These are phyloP conservation scores for Coleophoma cylindrospora DNA, from an alignment of 2,329 filamentous ascomycete species.

Conservation along the genomic window DNA sequence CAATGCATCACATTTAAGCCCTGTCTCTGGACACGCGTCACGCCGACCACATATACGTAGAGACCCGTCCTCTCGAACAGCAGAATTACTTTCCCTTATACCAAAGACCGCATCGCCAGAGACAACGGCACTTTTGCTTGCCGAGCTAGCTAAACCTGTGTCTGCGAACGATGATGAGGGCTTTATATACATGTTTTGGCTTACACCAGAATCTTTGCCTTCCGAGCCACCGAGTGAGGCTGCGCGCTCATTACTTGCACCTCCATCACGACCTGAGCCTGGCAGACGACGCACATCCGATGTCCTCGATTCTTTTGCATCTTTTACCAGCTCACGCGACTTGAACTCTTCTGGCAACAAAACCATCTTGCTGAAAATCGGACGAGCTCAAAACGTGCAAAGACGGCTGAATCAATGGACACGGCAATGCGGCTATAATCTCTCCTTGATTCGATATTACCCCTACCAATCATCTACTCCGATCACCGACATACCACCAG, in stretches of 20 bases:
- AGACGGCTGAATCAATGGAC: slow-evolving; percentile 90
- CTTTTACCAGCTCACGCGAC: slow-evolving; percentile 17
- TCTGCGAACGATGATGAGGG: slow-evolving; percentile 74
- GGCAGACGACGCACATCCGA: slow-evolving; percentile 44
- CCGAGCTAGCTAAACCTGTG: slow-evolving; percentile 72
- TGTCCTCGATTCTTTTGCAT: slow-evolving; percentile 46
- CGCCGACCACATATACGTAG: slow-evolving; percentile 18
- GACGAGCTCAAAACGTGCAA: slow-evolving; percentile 75
- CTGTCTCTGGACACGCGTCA: slow-evolving; percentile 2
- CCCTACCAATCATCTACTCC: slow-evolving; percentile 54
- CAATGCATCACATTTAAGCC: slow-evolving; percentile 1
- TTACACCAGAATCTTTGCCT: slow-evolving; percentile 62
- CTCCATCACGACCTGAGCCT: slow-evolving; percentile 34
- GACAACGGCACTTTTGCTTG: slow-evolving; percentile 64
- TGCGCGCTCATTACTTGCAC: slow-evolving; percentile 52
- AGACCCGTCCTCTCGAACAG: slow-evolving; percentile 27
- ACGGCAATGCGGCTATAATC: slow-evolving; percentile 83
- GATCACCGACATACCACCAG: slow-evolving; percentile 18
- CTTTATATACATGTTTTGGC: slow-evolving; percentile 99
- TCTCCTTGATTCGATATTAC: slow-evolving; percentile 87
- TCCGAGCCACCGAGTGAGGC: slow-evolving; percentile 52
- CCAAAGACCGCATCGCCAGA: slow-evolving; percentile 61
- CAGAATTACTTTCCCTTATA: slow-evolving; percentile 60
- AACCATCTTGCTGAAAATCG: slow-evolving; percentile 66
- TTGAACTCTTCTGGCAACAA: slow-evolving; percentile 32